Evolutionary conservation across 2,329 filamentous ascomycete species (phyloP), one percentile per base, ranked within the genome.

Genomic region (Aureobasidium sp.): DNA sequence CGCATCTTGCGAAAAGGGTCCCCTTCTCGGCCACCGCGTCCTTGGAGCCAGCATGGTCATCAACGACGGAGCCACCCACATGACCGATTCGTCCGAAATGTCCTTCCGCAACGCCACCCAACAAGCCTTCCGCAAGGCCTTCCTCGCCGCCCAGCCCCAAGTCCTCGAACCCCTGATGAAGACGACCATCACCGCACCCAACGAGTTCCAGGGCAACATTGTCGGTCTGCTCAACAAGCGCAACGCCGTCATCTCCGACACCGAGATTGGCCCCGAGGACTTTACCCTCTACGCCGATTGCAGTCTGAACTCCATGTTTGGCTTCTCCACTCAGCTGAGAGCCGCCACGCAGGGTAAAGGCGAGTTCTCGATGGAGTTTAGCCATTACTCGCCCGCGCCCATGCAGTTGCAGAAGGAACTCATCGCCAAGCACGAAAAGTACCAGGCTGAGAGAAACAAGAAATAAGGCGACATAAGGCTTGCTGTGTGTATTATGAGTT

Each of bases 311-410:
- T 85, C 87, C 73, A 99, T 99, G 94, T 99, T 99, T 73, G 94
- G 94, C 64, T 97, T 99, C 78, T 92, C 87, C 69, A 89, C 87
- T 43, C 89, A 96, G 75, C 77, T 99, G 66, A 84, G 94, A 68
- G 94, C 94, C 15, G 89, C 92, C 23, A 97, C 92, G 2, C 94
- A 99, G 78, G 94, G 94, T 64, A 99, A 99, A 82, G 94, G 94
- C 69, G 94, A 99, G 78, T 99, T 96, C 72, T 88, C 84, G 69
- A 97, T 99, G 94, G 94, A 99, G 77, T 99, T 99, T 71, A 94
- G 89, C 74, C 94, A 97, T 78, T 99, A 99, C 70, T 85, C 89
- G 57, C 81, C 90, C 55, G 90, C 94, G 62, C 88, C 92, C 51
- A 84, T 85, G 68, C 92, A 97, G 72, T 74, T 97, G 74, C 94